Evolutionary conservation across 352 stramenopile genomes (phyloP).

Genomic region (Aphanomyces astaci): DNA sequence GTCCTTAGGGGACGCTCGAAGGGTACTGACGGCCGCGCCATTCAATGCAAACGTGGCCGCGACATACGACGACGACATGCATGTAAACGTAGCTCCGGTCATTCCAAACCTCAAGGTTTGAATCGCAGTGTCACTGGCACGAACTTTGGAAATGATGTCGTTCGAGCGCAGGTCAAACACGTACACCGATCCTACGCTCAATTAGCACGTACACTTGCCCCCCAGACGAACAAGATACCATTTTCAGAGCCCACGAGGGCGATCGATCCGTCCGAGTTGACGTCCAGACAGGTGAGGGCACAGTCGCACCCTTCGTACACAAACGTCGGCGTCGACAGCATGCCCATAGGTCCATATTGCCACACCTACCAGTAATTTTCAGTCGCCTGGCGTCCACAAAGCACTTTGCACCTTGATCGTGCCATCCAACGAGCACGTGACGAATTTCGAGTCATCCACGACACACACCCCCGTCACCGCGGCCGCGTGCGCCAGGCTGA

Average conservation of each 20-base stretch:
- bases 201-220: too few species aligned
- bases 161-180: conserved; percentile 52
- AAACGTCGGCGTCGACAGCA: conserved; percentile 40
- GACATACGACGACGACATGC: conserved; percentile 63
- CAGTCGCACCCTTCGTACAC: conserved; percentile 60
- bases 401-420: conserved; percentile 33
- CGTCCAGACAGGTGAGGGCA: conserved; percentile 55
- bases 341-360: conserved; percentile 48
- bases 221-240: conserved; percentile 28
- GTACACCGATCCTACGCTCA: conserved; percentile 50
- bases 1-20: conserved; percentile 42
- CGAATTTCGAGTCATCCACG: conserved; percentile 32
- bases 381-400: background rate
- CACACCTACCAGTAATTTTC: conserved; percentile 37
- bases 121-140: conserved; percentile 49
- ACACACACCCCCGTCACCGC: conserved; percentile 63
- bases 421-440: conserved; percentile 73
- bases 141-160: conserved; percentile 54
- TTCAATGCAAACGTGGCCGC: conserved; percentile 46
- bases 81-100: conserved; percentile 44
- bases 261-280: conserved; percentile 43
- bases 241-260: conserved; percentile 49
- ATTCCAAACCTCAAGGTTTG: conserved; percentile 63
- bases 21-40: conserved; percentile 40
- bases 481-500: conserved; percentile 52